Conservation (phyloP, 140 eudicot species). For the Ambrosia hybrid region DNA sequence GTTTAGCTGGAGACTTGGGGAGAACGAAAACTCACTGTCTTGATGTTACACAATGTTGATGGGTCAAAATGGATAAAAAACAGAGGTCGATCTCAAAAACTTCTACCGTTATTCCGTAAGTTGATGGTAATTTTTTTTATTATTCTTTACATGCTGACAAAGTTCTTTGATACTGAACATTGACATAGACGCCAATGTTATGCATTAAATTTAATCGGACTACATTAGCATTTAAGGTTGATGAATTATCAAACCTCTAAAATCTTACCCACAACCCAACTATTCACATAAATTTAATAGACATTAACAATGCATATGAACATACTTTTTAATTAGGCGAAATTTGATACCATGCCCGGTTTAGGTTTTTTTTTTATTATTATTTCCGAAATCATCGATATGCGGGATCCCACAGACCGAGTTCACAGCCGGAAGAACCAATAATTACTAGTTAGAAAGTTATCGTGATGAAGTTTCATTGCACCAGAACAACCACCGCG, state of each 20-base stretch:
- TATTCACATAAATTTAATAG: no score
- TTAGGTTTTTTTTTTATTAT: background rate
- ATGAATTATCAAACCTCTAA: background rate
- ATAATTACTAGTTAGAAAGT: conserved; percentile 17
- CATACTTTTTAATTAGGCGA: background rate
- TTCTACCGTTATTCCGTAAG: background rate
- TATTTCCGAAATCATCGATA: no score
- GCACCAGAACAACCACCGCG: no score
- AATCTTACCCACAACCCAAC: background rate
- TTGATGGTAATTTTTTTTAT: background rate
- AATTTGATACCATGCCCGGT: background rate
- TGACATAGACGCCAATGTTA: background rate
- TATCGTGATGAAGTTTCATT: conserved; percentile 26
- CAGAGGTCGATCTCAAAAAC: background rate
- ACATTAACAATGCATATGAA: background rate
- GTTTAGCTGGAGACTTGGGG: conserved; percentile 27
- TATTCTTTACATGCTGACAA: background rate
- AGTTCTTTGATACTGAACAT: background rate
- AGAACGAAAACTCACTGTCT: conserved; percentile 24
- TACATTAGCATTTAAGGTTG: background rate
- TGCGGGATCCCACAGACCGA: conserved; percentile 25
- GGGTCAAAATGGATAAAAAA: background rate
- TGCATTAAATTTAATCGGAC: background rate
- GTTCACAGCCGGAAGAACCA: conserved; percentile 18
- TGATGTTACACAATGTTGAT: background rate